Percentiles rank a stretch among this genome's conserved stretches.
Evolutionary conservation across 2,329 filamentous ascomycete genomes (phyloP).

Genomic region (Ophidiomyces ophidiicola): DNA sequence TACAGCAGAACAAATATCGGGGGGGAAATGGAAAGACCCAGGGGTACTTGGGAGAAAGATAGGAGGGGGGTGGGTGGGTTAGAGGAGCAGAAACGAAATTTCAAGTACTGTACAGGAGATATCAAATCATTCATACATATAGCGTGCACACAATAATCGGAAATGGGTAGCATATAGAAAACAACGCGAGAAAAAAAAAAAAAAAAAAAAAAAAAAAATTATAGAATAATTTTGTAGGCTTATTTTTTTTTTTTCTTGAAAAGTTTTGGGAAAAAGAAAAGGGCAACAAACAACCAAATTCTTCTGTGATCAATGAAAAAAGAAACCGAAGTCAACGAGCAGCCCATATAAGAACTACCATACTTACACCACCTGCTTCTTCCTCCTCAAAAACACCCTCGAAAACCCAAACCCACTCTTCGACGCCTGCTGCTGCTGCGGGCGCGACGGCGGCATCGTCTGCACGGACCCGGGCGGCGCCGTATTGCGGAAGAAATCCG

Average conservation of each 20-base stretch:
- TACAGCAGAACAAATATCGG: too few species aligned
- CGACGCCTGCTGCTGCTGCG: slow-evolving; percentile 14
- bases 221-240: too few species aligned
- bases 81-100: not conserved
- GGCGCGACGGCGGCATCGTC: slow-evolving; percentile 10
- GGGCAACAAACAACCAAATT: too few species aligned
- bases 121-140: slow-evolving; percentile 9
- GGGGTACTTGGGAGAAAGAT: too few species aligned
- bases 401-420: slow-evolving; percentile 17
- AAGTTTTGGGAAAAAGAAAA: too few species aligned
- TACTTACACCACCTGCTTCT: slow-evolving; percentile 19
- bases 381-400: slow-evolving; percentile 20
- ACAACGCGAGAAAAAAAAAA: too few species aligned
- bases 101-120: not conserved
- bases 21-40: too few species aligned
- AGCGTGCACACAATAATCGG: not conserved
- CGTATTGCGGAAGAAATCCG: slow-evolving; percentile 59
- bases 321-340: not conserved
- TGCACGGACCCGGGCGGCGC: slow-evolving; percentile 44
- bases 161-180: slow-evolving; percentile 9
- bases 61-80: not conserved
- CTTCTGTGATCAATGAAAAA: not conserved
- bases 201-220: too few species aligned
- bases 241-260: too few species aligned
- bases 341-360: not conserved